A percentile compares a stretch with the other conserved stretches of the same genome.
These are phyloP conservation scores for Colletotrichum cereale DNA, from an alignment of 2,329 filamentous ascomycete species.

Conservation along the genomic window DNA sequence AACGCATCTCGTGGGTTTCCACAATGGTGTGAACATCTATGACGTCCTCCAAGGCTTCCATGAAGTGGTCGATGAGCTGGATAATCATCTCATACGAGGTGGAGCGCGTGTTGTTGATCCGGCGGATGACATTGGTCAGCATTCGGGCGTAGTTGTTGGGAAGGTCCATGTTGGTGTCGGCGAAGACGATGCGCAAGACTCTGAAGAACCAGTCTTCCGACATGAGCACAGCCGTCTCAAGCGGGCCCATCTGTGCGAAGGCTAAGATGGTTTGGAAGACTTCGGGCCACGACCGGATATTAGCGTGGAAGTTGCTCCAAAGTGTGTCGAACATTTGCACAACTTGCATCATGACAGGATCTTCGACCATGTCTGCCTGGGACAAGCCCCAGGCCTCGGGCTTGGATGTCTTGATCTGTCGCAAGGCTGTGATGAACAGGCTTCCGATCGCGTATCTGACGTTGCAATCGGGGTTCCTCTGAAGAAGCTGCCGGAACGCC, in stretches of 20 bases:
- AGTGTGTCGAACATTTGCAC: constrained; percentile 62
- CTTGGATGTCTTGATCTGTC: constrained; percentile 62
- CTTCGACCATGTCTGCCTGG: constrained; percentile 45
- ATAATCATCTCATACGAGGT: constrained; percentile 68
- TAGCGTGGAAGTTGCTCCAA: constrained; percentile 72
- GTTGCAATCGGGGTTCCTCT: constrained; percentile 68
- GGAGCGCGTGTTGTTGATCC: constrained; percentile 60
- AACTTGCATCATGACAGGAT: constrained; percentile 22
- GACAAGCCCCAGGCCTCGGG: constrained; percentile 60
- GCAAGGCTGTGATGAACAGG: constrained; percentile 66
- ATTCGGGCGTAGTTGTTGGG: constrained; percentile 68
- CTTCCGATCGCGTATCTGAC: constrained; percentile 67
- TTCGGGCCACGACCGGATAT: constrained; percentile 79
- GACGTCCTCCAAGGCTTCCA: constrained; percentile 57
- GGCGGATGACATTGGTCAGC: constrained; percentile 63
- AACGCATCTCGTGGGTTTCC: constrained; percentile 55
- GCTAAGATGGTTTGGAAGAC: constrained; percentile 78
- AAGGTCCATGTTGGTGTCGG: constrained; percentile 67
- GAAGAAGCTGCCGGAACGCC: constrained; percentile 73
- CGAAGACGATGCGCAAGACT: constrained; percentile 69
- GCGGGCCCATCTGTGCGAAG: constrained; percentile 72
- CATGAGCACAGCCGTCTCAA: constrained; percentile 70
- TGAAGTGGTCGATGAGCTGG: constrained; percentile 59
- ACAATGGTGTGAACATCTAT: constrained; percentile 52
- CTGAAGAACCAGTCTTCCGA: constrained; percentile 71